Evolutionary conservation across 2,329 filamentous ascomycete genomes (phyloP).

Genomic region (Seiridium cupressi): DNA sequence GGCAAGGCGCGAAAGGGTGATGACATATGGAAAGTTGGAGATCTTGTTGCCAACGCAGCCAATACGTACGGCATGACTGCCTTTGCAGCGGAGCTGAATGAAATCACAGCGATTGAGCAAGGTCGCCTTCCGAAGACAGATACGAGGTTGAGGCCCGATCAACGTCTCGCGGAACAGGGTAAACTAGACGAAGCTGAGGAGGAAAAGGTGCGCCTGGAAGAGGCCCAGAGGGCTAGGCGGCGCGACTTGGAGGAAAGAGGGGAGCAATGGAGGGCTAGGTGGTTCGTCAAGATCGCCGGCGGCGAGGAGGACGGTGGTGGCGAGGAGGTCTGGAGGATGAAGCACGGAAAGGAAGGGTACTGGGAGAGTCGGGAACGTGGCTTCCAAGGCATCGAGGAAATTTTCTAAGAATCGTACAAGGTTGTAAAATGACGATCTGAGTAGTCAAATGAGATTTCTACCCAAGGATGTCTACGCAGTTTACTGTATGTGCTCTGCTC

Average conservation of each 20-base stretch:
- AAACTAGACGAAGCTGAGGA: slow-evolving; percentile 80
- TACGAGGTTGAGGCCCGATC: slow-evolving; percentile 80
- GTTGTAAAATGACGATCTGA: background rate
- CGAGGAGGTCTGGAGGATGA: slow-evolving; percentile 74
- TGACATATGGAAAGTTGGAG: slow-evolving; percentile 76
- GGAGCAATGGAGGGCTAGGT: slow-evolving; percentile 71
- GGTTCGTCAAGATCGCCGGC: slow-evolving; percentile 76
- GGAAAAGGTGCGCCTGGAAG: slow-evolving; percentile 80
- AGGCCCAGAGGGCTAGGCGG: slow-evolving; percentile 75
- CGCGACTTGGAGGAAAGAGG: slow-evolving; percentile 73
- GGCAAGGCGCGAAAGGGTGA: slow-evolving; percentile 56
- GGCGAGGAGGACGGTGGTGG: slow-evolving; percentile 55
- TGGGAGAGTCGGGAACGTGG: slow-evolving; percentile 76
- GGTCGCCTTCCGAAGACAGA: slow-evolving; percentile 78
- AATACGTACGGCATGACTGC: slow-evolving; percentile 85
- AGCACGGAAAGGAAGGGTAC: slow-evolving; percentile 81
- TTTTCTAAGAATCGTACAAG: background rate
- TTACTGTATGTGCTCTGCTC: too few relatives aligned
- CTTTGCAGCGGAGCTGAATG: slow-evolving; percentile 85
- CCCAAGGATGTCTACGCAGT: background rate
- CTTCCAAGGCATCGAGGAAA: slow-evolving; percentile 53
- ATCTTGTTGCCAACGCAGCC: slow-evolving; percentile 74
- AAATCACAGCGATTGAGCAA: slow-evolving; percentile 78
- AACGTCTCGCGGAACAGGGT: slow-evolving; percentile 79
- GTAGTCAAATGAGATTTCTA: background rate